Evolutionary conservation across 371 early-diverging fungal species (phyloP), one percentile per base, ranked within the genome.

Genomic region (Smittium culicis): DNA sequence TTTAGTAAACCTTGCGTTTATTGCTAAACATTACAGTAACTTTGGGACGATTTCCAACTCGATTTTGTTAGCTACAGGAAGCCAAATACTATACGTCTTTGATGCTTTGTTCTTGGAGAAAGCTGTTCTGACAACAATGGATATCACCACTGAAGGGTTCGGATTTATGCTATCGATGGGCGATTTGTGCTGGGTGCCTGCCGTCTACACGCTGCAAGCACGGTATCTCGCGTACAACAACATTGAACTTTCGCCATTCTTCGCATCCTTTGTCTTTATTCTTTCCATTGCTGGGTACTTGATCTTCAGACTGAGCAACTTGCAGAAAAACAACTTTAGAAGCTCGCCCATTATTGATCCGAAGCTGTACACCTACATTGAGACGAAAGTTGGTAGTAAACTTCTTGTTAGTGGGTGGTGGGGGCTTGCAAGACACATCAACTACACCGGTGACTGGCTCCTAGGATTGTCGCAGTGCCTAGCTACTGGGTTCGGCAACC

Each of bases 161-260:
- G 97, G 97, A 16, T 92, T 83, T 75, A 92, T 94, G 94, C 81
- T 93, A 31, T 81, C 85, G 2, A 90, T 88, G 72, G 94, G 93
- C n/a, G 84, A 92, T 68, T 71, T 91, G 25, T 83, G 85, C 31
- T 95, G 93, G 92, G 86, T 95, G 28, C 94, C 94, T 1, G 86
- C 89, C 77, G 85, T 87, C 71, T 96, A 90, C 74, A 82, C 89
- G 29, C 70, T 94, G 3, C 96, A 95, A 77, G 87, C 94, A 0
- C 84, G 94, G 29, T 96, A 89, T 75, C 83, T 96, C 64, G 75
- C 87, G 5, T 74, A 84, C 63, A 78, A 76, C 69, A 93, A 92
- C 0, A 66, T 78, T 11, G 71, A 81, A 61, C 77, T 90, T 27
- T 76, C 78, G 20, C 2, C 67, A 25, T 29, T 68, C 5, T 69